A percentile compares a stretch with the other conserved stretches of the same genome.
Conservation (phyloP, 495 filamentous ascomycete genomes). For the Xylaria curta region DNA sequence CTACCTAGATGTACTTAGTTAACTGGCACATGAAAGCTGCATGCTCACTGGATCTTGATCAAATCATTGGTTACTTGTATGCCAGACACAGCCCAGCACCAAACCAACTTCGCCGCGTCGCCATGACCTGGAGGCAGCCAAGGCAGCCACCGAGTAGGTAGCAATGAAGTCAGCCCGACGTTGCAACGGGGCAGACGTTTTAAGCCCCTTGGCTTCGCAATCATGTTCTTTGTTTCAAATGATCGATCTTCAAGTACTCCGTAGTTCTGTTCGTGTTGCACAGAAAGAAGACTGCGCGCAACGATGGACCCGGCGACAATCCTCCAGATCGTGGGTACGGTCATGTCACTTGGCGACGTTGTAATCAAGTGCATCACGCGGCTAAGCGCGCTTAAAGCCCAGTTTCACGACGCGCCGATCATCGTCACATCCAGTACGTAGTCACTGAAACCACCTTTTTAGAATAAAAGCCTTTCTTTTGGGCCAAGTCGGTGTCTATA, state of each 20-base stretch:
- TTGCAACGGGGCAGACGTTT: neutral
- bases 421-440: constrained; percentile 12
- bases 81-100: neutral
- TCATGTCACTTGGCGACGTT: constrained; percentile 9
- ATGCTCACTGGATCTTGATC: too few relatives aligned
- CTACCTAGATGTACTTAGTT: too few relatives aligned
- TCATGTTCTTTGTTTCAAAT: neutral
- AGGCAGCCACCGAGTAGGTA: neutral
- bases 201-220: neutral
- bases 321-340: constrained; percentile 9
- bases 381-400: constrained; percentile 14
- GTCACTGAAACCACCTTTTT: neutral
- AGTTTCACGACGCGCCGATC: constrained; percentile 17
- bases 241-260: neutral
- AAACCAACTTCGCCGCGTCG: neutral
- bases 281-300: neutral
- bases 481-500: neutral
- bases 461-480: neutral
- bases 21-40: too few relatives aligned
- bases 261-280: neutral
- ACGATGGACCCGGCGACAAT: constrained; percentile 18
- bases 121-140: neutral
- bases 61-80: neutral
- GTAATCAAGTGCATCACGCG: constrained; percentile 13
- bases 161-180: constrained; percentile 2